A percentile compares a stretch with the other conserved stretches of the same genome.
Conservation (phyloP, 106 monocot species). For the Hemerocallis citrina region DNA sequence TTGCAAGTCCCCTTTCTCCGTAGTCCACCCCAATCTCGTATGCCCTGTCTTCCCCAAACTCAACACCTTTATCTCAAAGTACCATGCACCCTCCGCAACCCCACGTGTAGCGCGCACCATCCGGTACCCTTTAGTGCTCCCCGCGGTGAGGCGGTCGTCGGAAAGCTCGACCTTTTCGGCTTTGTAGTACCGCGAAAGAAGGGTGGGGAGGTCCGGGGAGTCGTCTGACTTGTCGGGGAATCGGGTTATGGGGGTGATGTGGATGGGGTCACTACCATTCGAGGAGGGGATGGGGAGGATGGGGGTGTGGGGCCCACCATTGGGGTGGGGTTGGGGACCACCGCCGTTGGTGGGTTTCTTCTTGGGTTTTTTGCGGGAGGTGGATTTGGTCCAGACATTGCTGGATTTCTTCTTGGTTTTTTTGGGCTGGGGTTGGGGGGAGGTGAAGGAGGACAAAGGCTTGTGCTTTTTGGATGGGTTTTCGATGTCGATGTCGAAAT, state of each 20-base stretch:
- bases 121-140: constrained; percentile 82
- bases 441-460: constrained; percentile 21
- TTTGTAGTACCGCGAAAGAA: constrained; percentile 78
- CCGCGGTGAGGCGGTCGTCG: constrained; percentile 77
- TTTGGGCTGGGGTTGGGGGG: constrained; percentile 2
- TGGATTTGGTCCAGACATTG: constrained; percentile 81
- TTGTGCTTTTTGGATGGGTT: constrained; percentile 25
- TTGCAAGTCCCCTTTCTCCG: constrained; percentile 87
- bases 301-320: constrained; percentile 2
- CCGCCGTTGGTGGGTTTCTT: no score
- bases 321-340: constrained; percentile 19
- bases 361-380: constrained; percentile 87
- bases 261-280: constrained; percentile 61
- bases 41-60: constrained; percentile 72
- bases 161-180: constrained; percentile 87
- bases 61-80: constrained; percentile 70
- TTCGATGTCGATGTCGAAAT: background rate
- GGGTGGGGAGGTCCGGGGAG: constrained; percentile 38
- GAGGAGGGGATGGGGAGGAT: constrained; percentile 9
- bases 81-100: constrained; percentile 72
- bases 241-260: constrained; percentile 66
- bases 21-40: constrained; percentile 79
- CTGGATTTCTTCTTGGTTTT: constrained; percentile 71
- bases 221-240: constrained; percentile 72
- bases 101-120: constrained; percentile 95